Evolutionary conservation across 2,329 filamentous ascomycete genomes (phyloP).

Genomic region (Pyrenophora seminiperda): DNA sequence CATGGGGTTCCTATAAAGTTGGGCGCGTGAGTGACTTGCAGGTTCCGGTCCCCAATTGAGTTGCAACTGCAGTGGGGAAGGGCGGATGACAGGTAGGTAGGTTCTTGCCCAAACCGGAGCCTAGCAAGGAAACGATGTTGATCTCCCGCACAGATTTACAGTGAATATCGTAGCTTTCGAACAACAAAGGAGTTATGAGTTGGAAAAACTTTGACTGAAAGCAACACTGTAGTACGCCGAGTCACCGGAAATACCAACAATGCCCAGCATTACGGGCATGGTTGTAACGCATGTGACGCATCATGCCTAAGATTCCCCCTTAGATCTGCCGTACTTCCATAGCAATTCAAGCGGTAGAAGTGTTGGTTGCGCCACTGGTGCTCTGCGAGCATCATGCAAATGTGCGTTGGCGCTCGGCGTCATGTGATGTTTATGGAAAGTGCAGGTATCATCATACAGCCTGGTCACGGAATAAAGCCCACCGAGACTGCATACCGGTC

Average conservation of each 20-base stretch:
- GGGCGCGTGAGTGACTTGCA: conserved; percentile 8
- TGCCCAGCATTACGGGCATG: background rate
- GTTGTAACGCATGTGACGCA: conserved; percentile 6
- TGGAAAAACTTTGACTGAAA: background rate
- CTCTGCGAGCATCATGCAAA: conserved; percentile 7
- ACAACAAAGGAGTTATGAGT: background rate
- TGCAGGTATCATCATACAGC: background rate
- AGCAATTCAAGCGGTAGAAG: background rate
- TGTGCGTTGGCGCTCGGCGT: background rate
- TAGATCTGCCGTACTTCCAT: background rate
- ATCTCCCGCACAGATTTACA: background rate
- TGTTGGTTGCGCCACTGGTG: background rate
- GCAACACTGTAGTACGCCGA: background rate
- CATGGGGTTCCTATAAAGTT: background rate
- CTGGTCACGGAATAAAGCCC: conserved; percentile 8
- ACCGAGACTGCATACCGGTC: background rate
- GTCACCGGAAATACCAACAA: background rate
- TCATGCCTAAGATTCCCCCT: background rate
- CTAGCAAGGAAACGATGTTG: conserved; percentile 9
- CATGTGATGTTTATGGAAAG: background rate
- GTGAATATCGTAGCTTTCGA: too few relatives aligned
- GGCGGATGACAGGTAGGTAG: conserved; percentile 4
- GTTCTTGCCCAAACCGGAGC: conserved; percentile 15
- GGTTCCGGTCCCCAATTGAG: conserved; percentile 9
- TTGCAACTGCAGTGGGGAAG: conserved; percentile 4